phyloP scores from a whole-genome alignment of 768 basidiomycete genomes.

The Exidia glandulosa region DNA sequence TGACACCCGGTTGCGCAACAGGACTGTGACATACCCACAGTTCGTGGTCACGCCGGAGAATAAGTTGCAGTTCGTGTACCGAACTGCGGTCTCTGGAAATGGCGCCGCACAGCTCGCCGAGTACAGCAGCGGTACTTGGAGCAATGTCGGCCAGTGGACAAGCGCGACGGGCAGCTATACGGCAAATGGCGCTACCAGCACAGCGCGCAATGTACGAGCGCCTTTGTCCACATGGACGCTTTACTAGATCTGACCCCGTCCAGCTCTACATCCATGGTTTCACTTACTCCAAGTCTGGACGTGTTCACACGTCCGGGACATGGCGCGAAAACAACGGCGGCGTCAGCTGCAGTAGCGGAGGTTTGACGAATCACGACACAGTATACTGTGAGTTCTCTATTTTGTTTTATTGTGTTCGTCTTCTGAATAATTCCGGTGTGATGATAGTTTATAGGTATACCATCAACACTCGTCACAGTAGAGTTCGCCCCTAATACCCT shows the following conservation, averaged over 20 bases:
- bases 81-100: conserved; percentile 1
- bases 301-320: neutral
- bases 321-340: conserved; percentile 1
- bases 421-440: no score
- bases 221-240: no score
- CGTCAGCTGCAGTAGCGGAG: neutral
- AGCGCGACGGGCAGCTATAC: conserved; percentile 3
- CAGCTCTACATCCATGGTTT: conserved; percentile 2
- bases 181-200: neutral
- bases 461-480: no score
- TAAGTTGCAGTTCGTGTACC: conserved; percentile 4
- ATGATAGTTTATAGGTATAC: neutral
- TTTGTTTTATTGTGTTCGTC: no score
- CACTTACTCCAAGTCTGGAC: neutral
- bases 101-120: conserved; percentile 5
- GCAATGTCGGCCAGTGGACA: conserved; percentile 4
- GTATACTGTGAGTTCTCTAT: no score
- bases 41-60: conserved; percentile 3
- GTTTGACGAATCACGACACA: conserved; percentile 1
- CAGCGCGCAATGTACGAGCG: neutral
- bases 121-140: conserved; percentile 1
- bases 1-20: no score
- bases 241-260: no score
- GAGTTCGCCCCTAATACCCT: no score
- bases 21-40: conserved; percentile 5